Evolutionary conservation across 345 rosid genomes (phyloP).

Genomic region (Camelina hispida): DNA sequence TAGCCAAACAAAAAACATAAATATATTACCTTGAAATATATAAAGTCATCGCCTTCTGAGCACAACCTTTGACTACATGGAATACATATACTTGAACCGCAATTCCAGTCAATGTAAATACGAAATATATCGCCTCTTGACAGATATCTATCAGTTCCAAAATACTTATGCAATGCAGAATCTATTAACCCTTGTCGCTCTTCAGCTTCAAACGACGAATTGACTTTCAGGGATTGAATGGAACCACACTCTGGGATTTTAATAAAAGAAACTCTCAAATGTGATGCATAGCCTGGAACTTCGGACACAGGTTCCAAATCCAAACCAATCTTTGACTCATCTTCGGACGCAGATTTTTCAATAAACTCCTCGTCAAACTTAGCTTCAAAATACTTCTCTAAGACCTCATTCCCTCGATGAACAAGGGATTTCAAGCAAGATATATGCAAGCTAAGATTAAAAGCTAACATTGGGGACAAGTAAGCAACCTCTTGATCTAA

Average conservation of each 20-base stretch:
- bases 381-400: constrained; percentile 64
- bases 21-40: constrained; percentile 80
- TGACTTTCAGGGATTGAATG: constrained; percentile 64
- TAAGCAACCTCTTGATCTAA: constrained; percentile 65
- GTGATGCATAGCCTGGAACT: constrained; percentile 81
- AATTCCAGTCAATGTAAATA: constrained; percentile 66
- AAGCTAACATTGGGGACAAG: constrained; percentile 81
- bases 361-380: constrained; percentile 48
- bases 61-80: constrained; percentile 64
- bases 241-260: constrained; percentile 93
- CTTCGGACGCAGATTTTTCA: constrained; percentile 29
- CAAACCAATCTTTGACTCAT: constrained; percentile 51
- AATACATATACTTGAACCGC: constrained; percentile 74
- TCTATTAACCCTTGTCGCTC: constrained; percentile 89
- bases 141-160: constrained; percentile 76
- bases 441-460: constrained; percentile 78
- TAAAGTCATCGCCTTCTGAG: constrained; percentile 43
- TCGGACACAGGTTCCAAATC: constrained; percentile 58
- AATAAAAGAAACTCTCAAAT: constrained; percentile 80
- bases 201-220: constrained; percentile 71
- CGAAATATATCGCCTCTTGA: constrained; percentile 79
- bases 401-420: constrained; percentile 57
- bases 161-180: constrained; percentile 73
- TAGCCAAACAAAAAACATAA: background rate
- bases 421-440: constrained; percentile 76